A percentile compares a stretch with the other conserved stretches of the same genome.
phyloP scores from a whole-genome alignment of 768 basidiomycete species.

The Calocybe cyanea region DNA sequence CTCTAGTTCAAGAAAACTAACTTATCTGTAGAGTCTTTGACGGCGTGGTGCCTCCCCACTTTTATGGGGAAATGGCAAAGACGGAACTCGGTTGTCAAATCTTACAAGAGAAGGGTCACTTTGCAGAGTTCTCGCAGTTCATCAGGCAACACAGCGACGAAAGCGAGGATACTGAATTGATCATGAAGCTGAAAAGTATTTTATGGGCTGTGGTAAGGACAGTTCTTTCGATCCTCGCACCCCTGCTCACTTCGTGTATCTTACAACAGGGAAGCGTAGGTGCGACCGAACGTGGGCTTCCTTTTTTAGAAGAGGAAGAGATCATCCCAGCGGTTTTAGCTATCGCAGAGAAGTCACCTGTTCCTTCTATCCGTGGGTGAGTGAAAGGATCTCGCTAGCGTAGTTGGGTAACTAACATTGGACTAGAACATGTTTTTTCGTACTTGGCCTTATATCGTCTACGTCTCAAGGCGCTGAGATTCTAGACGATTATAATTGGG shows the following conservation, averaged over 20 bases:
- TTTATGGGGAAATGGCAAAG: slow-evolving; percentile 97
- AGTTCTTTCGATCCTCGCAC: neutral
- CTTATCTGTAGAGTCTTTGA: slow-evolving; percentile 59
- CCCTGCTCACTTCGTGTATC: slow-evolving; percentile 1
- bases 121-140: slow-evolving; percentile 86
- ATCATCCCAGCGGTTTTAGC: slow-evolving; percentile 87
- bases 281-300: slow-evolving; percentile 84
- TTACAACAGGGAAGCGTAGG: slow-evolving; percentile 83
- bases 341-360: slow-evolving; percentile 85
- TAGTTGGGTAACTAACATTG: neutral
- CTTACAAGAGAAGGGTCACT: slow-evolving; percentile 86
- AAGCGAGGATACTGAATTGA: slow-evolving; percentile 75
- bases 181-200: slow-evolving; percentile 89
- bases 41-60: slow-evolving; percentile 88
- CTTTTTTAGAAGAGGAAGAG: slow-evolving; percentile 93
- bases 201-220: slow-evolving; percentile 93
- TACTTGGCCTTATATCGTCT: slow-evolving; percentile 87
- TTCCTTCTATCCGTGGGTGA: slow-evolving; percentile 92
- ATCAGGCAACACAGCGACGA: slow-evolving; percentile 86
- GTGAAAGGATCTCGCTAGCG: slow-evolving; percentile 18
- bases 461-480: slow-evolving; percentile 92
- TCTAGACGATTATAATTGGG: slow-evolving; percentile 90
- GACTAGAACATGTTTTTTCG: slow-evolving; percentile 90
- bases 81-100: slow-evolving; percentile 93
- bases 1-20: slow-evolving; percentile 1